These are phyloP conservation scores for Asterella californica DNA, from an alignment of 225 moss, liverwort and hornwort species.

Conservation along the genomic window DNA sequence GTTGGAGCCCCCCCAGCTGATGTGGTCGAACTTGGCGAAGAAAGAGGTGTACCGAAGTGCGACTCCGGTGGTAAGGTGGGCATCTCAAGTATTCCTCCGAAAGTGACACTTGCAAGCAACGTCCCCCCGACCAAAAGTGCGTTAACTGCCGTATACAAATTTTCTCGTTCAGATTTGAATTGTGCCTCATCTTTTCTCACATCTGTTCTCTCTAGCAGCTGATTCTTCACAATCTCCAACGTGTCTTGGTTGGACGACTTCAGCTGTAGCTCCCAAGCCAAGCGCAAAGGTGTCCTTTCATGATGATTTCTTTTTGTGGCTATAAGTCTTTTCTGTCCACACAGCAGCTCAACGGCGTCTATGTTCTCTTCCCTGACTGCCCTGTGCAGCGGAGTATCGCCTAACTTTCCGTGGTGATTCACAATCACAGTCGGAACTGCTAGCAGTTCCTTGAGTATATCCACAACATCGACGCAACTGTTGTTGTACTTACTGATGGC, in stretches of 20 bases:
- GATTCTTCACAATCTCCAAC: not conserved
- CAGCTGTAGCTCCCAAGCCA: not conserved
- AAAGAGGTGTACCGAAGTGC: not conserved
- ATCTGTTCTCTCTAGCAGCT: not conserved
- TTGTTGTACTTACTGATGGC: too few relatives aligned
- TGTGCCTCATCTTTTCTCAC: not conserved
- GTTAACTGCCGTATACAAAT: not conserved
- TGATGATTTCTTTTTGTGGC: not conserved
- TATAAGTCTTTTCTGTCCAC: not conserved
- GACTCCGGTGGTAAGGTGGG: not conserved
- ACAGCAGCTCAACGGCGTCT: not conserved
- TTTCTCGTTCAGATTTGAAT: not conserved
- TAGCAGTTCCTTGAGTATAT: too few relatives aligned
- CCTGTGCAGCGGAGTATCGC: not conserved
- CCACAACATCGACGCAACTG: too few relatives aligned
- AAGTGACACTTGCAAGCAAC: not conserved
- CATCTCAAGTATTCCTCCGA: constrained; percentile 1
- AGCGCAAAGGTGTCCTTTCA: not conserved
- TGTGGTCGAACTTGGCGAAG: not conserved
- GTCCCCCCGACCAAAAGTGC: not conserved
- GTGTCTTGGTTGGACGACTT: not conserved
- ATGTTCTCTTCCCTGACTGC: not conserved
- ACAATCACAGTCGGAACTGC: too few relatives aligned
- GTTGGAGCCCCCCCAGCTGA: not conserved
- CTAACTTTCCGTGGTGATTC: not conserved